Evolutionary conservation across 345 rosid species (phyloP).

Genomic region (Excoecaria agallocha): DNA sequence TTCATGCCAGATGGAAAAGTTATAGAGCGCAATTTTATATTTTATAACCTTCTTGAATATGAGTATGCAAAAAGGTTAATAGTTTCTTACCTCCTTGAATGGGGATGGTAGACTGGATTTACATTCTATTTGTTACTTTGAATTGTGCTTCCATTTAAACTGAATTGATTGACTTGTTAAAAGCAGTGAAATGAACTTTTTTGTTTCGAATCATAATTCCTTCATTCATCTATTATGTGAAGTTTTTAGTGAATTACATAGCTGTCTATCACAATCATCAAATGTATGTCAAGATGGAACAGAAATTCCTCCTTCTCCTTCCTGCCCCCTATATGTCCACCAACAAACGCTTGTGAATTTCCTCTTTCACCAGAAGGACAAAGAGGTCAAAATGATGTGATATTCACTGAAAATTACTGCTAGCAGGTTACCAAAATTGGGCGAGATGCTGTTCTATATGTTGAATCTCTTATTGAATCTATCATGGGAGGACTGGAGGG

Average conservation of each 20-base stretch:
- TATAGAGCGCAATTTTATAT: neutral
- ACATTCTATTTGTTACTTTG: neutral
- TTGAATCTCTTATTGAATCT: slow-evolving; percentile 97
- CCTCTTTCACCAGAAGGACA: neutral
- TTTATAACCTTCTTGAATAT: neutral
- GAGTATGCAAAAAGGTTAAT: neutral
- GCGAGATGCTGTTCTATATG: slow-evolving; percentile 92
- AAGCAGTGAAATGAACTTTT: neutral
- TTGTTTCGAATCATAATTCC: too few relatives aligned
- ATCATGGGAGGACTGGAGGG: slow-evolving; percentile 99
- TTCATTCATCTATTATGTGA: neutral
- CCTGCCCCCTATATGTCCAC: neutral
- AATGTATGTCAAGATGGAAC: too few relatives aligned
- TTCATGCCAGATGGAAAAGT: neutral
- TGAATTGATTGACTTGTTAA: neutral
- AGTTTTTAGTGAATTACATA: neutral
- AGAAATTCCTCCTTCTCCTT: neutral
- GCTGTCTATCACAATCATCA: neutral
- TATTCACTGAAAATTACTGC: slow-evolving; percentile 6
- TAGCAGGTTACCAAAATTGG: slow-evolving; percentile 89
- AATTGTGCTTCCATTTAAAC: neutral
- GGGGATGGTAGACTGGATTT: too few relatives aligned
- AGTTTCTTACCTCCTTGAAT: neutral
- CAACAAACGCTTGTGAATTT: neutral
- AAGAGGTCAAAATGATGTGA: neutral